phyloP scores from a whole-genome alignment of 768 basidiomycete species.

The Boletus reticuloceps region DNA sequence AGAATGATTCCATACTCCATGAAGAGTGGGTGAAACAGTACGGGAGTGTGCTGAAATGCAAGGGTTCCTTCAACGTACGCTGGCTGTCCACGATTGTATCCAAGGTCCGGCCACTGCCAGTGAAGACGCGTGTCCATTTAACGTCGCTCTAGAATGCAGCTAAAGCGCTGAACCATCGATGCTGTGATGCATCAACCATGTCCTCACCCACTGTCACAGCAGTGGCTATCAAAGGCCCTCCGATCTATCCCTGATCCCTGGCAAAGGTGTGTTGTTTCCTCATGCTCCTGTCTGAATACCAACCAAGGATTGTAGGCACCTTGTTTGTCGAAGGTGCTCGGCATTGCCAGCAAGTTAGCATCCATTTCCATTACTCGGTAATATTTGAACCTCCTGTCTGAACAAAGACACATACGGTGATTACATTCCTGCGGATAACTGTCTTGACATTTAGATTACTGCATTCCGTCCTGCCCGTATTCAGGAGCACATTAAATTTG shows the following conservation, averaged over 20 bases:
- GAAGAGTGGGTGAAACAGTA: slow-evolving; percentile 5
- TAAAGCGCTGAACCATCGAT: not conserved
- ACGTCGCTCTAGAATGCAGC: not conserved
- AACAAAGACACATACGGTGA: not conserved
- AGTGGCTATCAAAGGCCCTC: too few relatives aligned
- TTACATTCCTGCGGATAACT: not conserved
- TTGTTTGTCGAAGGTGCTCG: slow-evolving; percentile 16
- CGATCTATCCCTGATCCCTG: not conserved
- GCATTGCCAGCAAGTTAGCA: slow-evolving; percentile 37
- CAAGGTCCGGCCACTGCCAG: not conserved
- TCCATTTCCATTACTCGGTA: not conserved
- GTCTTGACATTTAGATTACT: too few relatives aligned
- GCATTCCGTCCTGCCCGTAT: too few relatives aligned
- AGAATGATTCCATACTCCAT: slow-evolving; percentile 2
- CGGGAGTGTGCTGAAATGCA: not conserved
- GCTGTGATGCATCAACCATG: slow-evolving; percentile 1
- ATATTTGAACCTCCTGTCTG: not conserved
- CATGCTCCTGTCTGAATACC: not conserved
- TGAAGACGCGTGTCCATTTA: not conserved
- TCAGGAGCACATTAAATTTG: too few relatives aligned
- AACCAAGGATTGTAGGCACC: not conserved
- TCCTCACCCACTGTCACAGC: slow-evolving; percentile 1
- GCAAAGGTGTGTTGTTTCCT: not conserved
- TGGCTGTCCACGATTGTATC: not conserved
- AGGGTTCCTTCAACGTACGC: not conserved